These are phyloP conservation scores for Aschersonia sp. DNA, from an alignment of 2,329 filamentous ascomycete species.

Conservation along the genomic window DNA sequence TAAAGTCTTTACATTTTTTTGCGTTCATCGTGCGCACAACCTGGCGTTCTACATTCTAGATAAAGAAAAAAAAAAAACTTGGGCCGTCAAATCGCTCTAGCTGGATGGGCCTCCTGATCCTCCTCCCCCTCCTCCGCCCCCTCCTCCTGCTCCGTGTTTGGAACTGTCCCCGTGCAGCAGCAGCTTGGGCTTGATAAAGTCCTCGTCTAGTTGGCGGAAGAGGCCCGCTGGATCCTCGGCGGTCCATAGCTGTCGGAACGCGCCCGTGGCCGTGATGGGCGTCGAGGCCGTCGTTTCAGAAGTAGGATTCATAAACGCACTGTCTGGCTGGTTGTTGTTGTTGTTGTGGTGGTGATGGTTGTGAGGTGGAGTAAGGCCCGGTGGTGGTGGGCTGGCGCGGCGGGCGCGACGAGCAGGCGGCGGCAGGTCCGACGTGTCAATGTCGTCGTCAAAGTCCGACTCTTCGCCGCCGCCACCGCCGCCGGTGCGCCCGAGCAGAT, in stretches of 20 bases:
- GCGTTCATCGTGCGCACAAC: no score
- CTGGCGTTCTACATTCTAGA: no score
- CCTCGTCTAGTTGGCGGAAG: slow-evolving; percentile 87
- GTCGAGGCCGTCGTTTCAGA: slow-evolving; percentile 16
- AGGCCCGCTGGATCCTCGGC: slow-evolving; percentile 79
- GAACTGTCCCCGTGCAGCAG: slow-evolving; percentile 54
- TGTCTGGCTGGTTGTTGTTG: slow-evolving; percentile 7
- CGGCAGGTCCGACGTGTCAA: slow-evolving; percentile 52
- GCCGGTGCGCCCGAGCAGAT: slow-evolving; percentile 34
- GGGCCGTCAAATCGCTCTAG: not conserved
- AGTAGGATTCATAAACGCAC: slow-evolving; percentile 15
- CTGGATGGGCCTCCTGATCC: not conserved
- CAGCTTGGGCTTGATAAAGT: slow-evolving; percentile 85
- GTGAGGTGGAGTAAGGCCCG: not conserved
- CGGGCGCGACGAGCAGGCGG: slow-evolving; percentile 36
- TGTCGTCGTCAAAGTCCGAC: slow-evolving; percentile 47
- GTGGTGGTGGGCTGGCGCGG: not conserved
- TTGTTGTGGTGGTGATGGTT: no score
- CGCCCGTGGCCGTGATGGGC: slow-evolving; percentile 56
- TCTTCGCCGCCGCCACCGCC: slow-evolving; percentile 22
- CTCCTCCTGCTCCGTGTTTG: slow-evolving; percentile 9
- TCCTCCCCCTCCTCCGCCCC: slow-evolving; percentile 1
- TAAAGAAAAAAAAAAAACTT: no score
- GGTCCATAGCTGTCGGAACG: slow-evolving; percentile 68
- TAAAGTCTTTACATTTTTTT: no score